phyloP scores from a whole-genome alignment of 257 asterid species.

The Scutellaria galericulata region DNA sequence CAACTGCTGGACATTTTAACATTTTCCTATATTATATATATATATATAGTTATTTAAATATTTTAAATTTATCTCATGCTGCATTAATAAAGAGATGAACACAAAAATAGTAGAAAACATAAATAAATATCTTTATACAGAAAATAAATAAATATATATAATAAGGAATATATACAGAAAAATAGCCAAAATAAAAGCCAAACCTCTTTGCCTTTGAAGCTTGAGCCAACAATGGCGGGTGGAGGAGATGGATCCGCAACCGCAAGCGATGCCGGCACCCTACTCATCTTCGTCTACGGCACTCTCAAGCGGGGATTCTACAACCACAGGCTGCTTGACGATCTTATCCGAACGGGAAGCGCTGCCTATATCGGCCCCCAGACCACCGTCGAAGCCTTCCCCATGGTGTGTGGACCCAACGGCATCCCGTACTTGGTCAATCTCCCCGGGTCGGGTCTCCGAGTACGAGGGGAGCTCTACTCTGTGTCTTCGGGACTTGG shows the following conservation, averaged over 20 bases:
- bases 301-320: slow-evolving; percentile 73
- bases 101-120: too few species aligned
- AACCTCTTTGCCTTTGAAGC: too few species aligned
- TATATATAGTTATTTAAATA: too few species aligned
- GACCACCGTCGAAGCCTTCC: slow-evolving; percentile 57
- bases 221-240: neutral
- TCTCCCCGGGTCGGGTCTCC: slow-evolving; percentile 56
- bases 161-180: too few species aligned
- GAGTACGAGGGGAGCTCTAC: slow-evolving; percentile 69
- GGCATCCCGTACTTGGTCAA: slow-evolving; percentile 74
- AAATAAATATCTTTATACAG: too few species aligned
- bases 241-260: neutral
- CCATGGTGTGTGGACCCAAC: slow-evolving; percentile 77
- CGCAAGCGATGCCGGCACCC: slow-evolving; percentile 15
- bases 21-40: too few species aligned
- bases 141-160: too few species aligned
- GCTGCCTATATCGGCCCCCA: slow-evolving; percentile 51
- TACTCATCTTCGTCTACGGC: slow-evolving; percentile 73
- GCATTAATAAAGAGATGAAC: too few species aligned
- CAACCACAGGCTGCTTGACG: slow-evolving; percentile 59
- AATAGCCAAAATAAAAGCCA: too few species aligned
- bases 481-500: slow-evolving; percentile 52
- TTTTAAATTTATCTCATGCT: too few species aligned
- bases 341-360: slow-evolving; percentile 42
- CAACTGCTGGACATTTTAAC: too few species aligned